Evolutionary conservation across 192 early-diverging fungal genomes (phyloP).

Genomic region (Backusella mclennaniae): DNA sequence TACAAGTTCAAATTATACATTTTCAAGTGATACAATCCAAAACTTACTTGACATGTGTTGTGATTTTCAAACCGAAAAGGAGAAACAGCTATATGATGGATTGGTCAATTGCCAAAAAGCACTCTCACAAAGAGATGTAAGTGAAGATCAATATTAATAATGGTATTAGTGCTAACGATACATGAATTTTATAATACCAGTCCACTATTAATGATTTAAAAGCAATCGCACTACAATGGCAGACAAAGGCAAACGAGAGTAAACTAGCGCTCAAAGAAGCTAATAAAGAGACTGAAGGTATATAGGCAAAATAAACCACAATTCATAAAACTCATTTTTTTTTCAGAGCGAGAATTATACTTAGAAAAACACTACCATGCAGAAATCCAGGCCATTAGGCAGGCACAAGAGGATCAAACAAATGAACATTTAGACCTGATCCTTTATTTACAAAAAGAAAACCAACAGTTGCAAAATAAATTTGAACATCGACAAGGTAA

Average conservation of each 20-base stretch:
- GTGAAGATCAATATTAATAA: background rate
- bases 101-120: slow-evolving; percentile 4
- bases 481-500: background rate
- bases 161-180: background rate
- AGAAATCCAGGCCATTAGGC: background rate
- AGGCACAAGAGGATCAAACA: slow-evolving; percentile 4
- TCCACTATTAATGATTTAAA: slow-evolving; percentile 11
- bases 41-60: background rate
- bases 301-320: background rate
- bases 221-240: background rate
- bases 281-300: background rate
- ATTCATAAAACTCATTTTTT: background rate
- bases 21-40: background rate
- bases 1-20: slow-evolving; percentile 5
- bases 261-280: background rate
- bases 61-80: background rate
- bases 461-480: background rate
- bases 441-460: background rate
- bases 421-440: slow-evolving; percentile 1
- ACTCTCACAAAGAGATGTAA: slow-evolving; percentile 11
- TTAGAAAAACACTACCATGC: background rate
- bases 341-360: background rate
- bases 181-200: background rate
- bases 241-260: background rate
- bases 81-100: background rate